Base-by-base conservation (phyloP, 495 filamentous ascomycete genomes). In the Elaphomyces granulatus region DNA sequence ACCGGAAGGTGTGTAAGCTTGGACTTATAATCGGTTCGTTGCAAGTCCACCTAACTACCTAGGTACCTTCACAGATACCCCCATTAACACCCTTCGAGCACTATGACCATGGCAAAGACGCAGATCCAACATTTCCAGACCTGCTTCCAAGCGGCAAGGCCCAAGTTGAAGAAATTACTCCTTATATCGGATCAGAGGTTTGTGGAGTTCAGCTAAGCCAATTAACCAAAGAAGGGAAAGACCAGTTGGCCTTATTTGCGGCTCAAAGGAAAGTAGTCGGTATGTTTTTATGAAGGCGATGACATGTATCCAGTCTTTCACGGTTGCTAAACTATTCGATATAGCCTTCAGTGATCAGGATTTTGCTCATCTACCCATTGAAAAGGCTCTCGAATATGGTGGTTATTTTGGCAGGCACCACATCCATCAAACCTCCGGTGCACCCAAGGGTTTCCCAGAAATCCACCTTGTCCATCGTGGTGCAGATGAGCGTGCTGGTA, bases 301-400 rank as follows among this genome's bases (percentile, higher is more conserved):
- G n/a, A n/a, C n/a, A n/a, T n/a, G n/a, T n/a, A n/a, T n/a, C n/a
- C n/a, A n/a, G n/a, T n/a, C n/a, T n/a, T n/a, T n/a, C n/a, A n/a
- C n/a, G n/a, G n/a, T n/a, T n/a, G n/a, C n/a, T n/a, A n/a, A n/a
- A n/a, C n/a, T n/a, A n/a, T n/a, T n/a, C n/a, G n/a, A n/a, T n/a
- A n/a, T n/a, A n/a, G 82, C 75, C 2, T 88, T 93, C 68, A 68
- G 78, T 18, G 71, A 78, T 52, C 83, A 90, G 52, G 79, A 87
- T 48, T 75, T 93, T 44, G 77, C 77, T 36, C 70, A 82, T 45
- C 58, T 87, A n/a, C 64, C 78, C 3, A 84, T 88, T 43, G 55
- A 68, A 23, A 61, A 80, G 10, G 79, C 78, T 3, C 61, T 84
- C 3, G 70, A 81, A n/a, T 83, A 75, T 45, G 80, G 76, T 23